phyloP scores from a whole-genome alignment of 805 yeast genomes.

The Kluyveromyces dobzhanskii region DNA sequence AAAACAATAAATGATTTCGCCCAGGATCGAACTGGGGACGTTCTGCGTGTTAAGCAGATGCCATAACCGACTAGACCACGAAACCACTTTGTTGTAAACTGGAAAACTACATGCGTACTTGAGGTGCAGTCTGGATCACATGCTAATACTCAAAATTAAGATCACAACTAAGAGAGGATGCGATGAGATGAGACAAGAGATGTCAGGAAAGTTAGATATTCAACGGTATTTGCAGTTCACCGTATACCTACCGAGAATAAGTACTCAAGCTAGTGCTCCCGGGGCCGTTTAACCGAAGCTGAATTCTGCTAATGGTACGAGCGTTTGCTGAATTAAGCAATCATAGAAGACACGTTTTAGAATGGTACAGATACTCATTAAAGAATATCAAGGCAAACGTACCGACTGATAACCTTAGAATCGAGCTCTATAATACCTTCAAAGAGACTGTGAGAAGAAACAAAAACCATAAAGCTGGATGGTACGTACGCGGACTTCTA shows the following conservation, averaged over 20 bases:
- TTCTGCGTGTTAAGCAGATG: slow-evolving; percentile 99
- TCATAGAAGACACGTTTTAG: slow-evolving; percentile 25
- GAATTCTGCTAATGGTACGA: slow-evolving; percentile 16
- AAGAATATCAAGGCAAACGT: slow-evolving; percentile 18
- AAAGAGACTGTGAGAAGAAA: slow-evolving; percentile 10
- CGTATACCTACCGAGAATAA: too few species aligned
- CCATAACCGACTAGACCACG: slow-evolving; percentile 99
- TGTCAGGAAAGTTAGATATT: too few species aligned
- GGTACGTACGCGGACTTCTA: slow-evolving; percentile 15
- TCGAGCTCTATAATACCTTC: slow-evolving; percentile 8
- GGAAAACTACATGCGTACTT: too few species aligned
- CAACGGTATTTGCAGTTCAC: too few species aligned
- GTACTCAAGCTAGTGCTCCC: too few species aligned
- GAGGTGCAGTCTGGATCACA: too few species aligned
- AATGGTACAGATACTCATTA: slow-evolving; percentile 25
- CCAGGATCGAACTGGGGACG: slow-evolving; percentile 99
- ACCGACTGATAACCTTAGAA: slow-evolving; percentile 11
- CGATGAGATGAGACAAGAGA: too few species aligned
- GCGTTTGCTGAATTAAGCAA: slow-evolving; percentile 23
- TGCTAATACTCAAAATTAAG: too few species aligned
- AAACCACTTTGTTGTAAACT: slow-evolving; percentile 40
- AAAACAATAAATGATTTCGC: slow-evolving; percentile 74
- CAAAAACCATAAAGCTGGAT: slow-evolving; percentile 20
- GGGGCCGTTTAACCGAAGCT: too few species aligned
- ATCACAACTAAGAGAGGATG: too few species aligned